Percentiles rank a stretch among this genome's conserved stretches.
These are phyloP conservation scores for Boletus tomentosulus DNA, from an alignment of 768 basidiomycete genomes.

Conservation along the genomic window DNA sequence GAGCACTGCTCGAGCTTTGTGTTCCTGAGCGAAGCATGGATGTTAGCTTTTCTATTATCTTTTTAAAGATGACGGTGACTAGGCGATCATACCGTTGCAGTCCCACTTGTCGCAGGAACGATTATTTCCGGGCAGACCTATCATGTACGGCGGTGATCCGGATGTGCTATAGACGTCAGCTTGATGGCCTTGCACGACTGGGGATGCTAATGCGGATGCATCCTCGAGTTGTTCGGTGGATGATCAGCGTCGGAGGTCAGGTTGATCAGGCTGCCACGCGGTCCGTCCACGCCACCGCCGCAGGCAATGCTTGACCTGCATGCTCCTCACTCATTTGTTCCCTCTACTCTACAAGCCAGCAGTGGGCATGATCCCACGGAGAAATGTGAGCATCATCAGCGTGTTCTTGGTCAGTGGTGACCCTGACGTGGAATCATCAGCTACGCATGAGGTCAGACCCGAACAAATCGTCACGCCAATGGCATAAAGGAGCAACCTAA, in stretches of 20 bases:
- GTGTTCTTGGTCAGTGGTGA: background rate
- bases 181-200: background rate
- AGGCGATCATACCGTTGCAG: background rate
- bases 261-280: slow-evolving; percentile 16
- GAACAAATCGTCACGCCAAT: slow-evolving; percentile 2
- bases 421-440: background rate
- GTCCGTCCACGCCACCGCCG: slow-evolving; percentile 8
- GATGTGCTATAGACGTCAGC: slow-evolving; percentile 6
- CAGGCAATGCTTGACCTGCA: background rate
- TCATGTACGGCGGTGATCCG: slow-evolving; percentile 6
- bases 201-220: slow-evolving; percentile 2
- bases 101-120: background rate
- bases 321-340: background rate
- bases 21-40: slow-evolving; percentile 1
- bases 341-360: slow-evolving; percentile 4
- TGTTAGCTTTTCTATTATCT: background rate
- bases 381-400: slow-evolving; percentile 5
- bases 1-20: background rate
- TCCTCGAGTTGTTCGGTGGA: slow-evolving; percentile 13
- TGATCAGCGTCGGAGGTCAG: slow-evolving; percentile 1
- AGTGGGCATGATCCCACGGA: background rate
- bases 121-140: background rate
- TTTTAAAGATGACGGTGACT: background rate
- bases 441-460: slow-evolving; percentile 8
- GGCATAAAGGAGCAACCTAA: background rate